Evolutionary conservation across 2,329 filamentous ascomycete genomes (phyloP).

Genomic region (Hypoxylon sp.): DNA sequence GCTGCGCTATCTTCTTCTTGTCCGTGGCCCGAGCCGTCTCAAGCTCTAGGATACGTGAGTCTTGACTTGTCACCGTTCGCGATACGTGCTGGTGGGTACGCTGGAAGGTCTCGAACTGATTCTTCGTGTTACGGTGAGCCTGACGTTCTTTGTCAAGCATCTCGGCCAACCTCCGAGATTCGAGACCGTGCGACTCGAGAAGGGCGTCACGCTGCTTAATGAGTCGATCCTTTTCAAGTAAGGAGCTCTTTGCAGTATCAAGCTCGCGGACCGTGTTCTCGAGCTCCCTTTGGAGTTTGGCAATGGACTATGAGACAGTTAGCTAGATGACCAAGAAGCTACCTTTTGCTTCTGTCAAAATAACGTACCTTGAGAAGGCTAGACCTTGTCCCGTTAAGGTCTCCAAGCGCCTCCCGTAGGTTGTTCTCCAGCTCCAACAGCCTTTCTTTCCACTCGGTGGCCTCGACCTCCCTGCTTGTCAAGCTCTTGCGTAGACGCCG

Average conservation of each 20-base stretch:
- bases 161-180: conserved; percentile 85
- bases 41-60: conserved; percentile 85
- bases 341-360: background rate
- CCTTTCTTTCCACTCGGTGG: conserved; percentile 90
- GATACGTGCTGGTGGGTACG: conserved; percentile 88
- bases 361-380: conserved; percentile 80
- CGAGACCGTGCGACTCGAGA: conserved; percentile 88
- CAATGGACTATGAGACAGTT: conserved; percentile 72
- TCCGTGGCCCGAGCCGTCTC: conserved; percentile 84
- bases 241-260: conserved; percentile 78
- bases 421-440: conserved; percentile 91
- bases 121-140: conserved; percentile 85
- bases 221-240: conserved; percentile 91
- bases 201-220: conserved; percentile 90
- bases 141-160: conserved; percentile 92
- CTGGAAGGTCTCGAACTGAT: conserved; percentile 88
- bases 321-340: conserved; percentile 18
- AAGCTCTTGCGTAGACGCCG: conserved; percentile 85
- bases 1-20: conserved; percentile 77
- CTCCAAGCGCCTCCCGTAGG: conserved; percentile 86
- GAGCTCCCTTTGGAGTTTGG: conserved; percentile 87
- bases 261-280: conserved; percentile 87
- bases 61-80: conserved; percentile 86
- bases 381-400: conserved; percentile 86
- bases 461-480: conserved; percentile 86